Evolutionary conservation across 371 early-diverging fungal species (phyloP).

Genomic region (Mucor racemosus): DNA sequence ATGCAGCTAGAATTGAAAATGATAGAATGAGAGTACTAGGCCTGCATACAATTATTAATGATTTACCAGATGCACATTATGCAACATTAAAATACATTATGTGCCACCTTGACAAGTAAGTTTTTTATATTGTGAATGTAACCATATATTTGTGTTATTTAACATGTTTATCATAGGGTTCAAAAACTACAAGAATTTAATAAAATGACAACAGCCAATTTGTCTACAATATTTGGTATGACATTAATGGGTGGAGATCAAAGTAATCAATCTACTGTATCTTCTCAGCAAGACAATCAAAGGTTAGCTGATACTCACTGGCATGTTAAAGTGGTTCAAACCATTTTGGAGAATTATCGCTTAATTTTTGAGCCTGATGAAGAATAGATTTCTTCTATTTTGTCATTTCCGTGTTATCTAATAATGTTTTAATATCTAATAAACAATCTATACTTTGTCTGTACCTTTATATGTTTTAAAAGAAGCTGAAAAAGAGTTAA

Average conservation of each 20-base stretch:
- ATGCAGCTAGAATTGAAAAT: slow-evolving; percentile 67
- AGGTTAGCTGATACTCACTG: slow-evolving; percentile 59
- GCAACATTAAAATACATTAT: slow-evolving; percentile 77
- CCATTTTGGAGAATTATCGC: slow-evolving; percentile 61
- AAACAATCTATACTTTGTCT: not conserved
- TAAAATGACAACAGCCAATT: slow-evolving; percentile 84
- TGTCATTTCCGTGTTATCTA: not conserved
- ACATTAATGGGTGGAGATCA: slow-evolving; percentile 73
- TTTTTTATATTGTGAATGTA: not conserved
- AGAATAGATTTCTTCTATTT: slow-evolving; percentile 7
- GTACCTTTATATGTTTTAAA: too few relatives aligned
- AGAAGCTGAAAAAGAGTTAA: not conserved
- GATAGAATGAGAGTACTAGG: slow-evolving; percentile 60
- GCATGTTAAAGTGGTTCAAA: slow-evolving; percentile 64
- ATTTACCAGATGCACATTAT: slow-evolving; percentile 79
- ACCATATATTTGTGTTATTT: not conserved
- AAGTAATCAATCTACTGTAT: slow-evolving; percentile 14
- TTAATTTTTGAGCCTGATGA: slow-evolving; percentile 70
- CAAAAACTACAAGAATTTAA: slow-evolving; percentile 77
- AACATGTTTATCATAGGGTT: slow-evolving; percentile 51
- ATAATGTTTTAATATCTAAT: slow-evolving; percentile 2
- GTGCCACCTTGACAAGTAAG: slow-evolving; percentile 75
- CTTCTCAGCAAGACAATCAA: slow-evolving; percentile 38
- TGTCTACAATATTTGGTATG: slow-evolving; percentile 91
- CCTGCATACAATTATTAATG: slow-evolving; percentile 71